Conservation (phyloP, 108 stramenopile genomes). For the Nitzschia inconspicua region DNA sequence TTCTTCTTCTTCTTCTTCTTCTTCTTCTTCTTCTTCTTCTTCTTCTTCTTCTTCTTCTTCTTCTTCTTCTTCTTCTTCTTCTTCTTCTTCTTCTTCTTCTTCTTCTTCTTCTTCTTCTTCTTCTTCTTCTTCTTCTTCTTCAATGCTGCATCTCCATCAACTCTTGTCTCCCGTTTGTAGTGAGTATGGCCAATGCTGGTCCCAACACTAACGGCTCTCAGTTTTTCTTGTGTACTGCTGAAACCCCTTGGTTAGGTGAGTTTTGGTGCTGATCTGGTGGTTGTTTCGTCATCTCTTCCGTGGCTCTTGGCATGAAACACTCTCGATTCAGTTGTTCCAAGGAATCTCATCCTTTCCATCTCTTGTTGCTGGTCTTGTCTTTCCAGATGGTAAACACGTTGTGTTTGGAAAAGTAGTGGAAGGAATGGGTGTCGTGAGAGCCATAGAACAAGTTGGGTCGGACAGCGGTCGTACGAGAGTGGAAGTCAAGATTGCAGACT, state of each 20-base stretch:
- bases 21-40: too few species aligned
- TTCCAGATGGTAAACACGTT: constrained; percentile 87
- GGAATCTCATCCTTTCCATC: background rate
- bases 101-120: too few species aligned
- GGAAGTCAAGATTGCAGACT: constrained; percentile 47
- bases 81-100: too few species aligned
- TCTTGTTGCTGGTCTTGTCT: too few species aligned
- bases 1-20: too few species aligned
- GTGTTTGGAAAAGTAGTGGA: constrained; percentile 91
- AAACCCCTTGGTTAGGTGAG: constrained; percentile 90
- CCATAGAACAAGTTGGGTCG: constrained; percentile 90
- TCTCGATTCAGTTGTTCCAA: background rate
- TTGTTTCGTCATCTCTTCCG: background rate
- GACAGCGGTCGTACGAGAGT: constrained; percentile 81
- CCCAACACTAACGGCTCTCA: constrained; percentile 93
- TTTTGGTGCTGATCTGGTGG: background rate
- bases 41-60: too few species aligned
- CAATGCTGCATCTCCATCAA: too few species aligned
- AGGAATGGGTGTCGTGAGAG: background rate
- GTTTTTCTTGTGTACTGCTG: constrained; percentile 94
- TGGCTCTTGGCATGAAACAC: background rate
- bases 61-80: too few species aligned
- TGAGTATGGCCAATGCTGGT: constrained; percentile 94
- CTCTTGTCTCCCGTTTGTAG: constrained; percentile 1
- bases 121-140: too few species aligned